Percentiles rank a stretch among this genome's conserved stretches.
phyloP scores from a whole-genome alignment of 1,284 basidiomycete genomes.

The Austroboletus niveus region DNA sequence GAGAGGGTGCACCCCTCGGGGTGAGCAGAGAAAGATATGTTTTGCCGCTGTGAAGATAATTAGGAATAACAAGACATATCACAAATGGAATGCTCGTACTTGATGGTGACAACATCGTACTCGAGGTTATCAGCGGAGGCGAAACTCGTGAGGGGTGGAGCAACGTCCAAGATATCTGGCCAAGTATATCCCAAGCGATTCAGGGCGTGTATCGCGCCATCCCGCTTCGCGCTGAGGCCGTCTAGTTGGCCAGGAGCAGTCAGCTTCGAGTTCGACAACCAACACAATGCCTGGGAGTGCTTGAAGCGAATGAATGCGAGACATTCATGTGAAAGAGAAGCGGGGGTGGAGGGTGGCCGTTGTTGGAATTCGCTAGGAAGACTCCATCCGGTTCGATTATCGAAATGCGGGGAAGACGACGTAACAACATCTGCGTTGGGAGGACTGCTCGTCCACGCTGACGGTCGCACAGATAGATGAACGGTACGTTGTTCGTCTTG shows the following conservation, averaged over 20 bases:
- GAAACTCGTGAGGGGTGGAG: constrained; percentile 26
- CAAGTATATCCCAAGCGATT: constrained; percentile 54
- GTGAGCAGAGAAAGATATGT: constrained; percentile 56
- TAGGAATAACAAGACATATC: constrained; percentile 2
- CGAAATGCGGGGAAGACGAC: constrained; percentile 4
- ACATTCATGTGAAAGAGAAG: constrained; percentile 8
- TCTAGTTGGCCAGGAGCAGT: constrained; percentile 6
- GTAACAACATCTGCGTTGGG: constrained; percentile 30
- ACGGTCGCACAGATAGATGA: constrained; percentile 74
- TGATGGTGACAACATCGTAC: constrained; percentile 56
- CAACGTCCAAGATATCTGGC: constrained; percentile 61
- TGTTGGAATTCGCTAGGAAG: constrained; percentile 3
- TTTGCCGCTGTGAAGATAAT: constrained; percentile 45
- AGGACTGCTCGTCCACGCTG: constrained; percentile 62
- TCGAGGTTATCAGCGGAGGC: constrained; percentile 46
- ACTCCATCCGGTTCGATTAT: not conserved
- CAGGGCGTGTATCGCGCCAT: constrained; percentile 28
- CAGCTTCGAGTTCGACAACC: constrained; percentile 34
- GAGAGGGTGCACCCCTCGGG: constrained; percentile 51
- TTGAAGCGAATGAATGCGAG: constrained; percentile 43
- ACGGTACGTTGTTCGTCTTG: constrained; percentile 57
- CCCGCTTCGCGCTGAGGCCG: constrained; percentile 8
- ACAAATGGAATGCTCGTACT: constrained; percentile 39
- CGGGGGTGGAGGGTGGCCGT: not conserved
- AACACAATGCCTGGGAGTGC: constrained; percentile 48